Evolutionary conservation across 441 rosid species (phyloP), one percentile per base, ranked within the genome.

Genomic region (Adansonia rubrostipa): DNA sequence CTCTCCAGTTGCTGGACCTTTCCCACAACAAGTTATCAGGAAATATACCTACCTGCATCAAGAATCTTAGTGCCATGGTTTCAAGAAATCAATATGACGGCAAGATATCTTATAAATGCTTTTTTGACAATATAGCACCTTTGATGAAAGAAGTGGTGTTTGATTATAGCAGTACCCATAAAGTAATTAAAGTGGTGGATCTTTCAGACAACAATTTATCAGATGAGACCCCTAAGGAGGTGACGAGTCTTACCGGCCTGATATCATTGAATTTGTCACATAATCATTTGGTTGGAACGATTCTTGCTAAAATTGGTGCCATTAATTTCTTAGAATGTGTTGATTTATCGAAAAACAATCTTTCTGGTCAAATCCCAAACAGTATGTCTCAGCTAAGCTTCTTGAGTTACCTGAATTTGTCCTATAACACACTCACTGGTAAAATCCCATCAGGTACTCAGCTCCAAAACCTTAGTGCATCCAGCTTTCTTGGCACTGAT

Each of bases 301-400:
- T 63, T 63, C 73, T 77, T 0, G 6, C 14, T 2, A 56, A 1
- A 1, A 80, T 80, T 22, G 74, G 77, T 45, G 62, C 15, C 2
- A 68, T 83, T 78, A 20, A 9, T 22, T 28, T 33, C 3, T 11
- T 83, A 7, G 81, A 83, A 68, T 45, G 67, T 0, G 0, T 83
- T 0, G 84, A 86, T 64, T 54, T 84, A 4, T 47, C 60, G 1
- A 6, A 9, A 51, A 71, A 71, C 74, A 50, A 2, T 0, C 56
- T 68, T 19, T 63, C 47, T 0, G 77, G 86, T 5, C 28, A 51
- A 76, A 80, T 86, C 22, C 88, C 84, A 11, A 0, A 3, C 0
- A 70, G 62, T 10, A 68, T 86, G 42, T 42, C 78, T 0, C 20
- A 15, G 0, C 20, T 81, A 69, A 64, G 36, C 0, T 80, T 78